Conservation (phyloP, 257 asterid species). For the Rauvolfia tetraphylla region DNA sequence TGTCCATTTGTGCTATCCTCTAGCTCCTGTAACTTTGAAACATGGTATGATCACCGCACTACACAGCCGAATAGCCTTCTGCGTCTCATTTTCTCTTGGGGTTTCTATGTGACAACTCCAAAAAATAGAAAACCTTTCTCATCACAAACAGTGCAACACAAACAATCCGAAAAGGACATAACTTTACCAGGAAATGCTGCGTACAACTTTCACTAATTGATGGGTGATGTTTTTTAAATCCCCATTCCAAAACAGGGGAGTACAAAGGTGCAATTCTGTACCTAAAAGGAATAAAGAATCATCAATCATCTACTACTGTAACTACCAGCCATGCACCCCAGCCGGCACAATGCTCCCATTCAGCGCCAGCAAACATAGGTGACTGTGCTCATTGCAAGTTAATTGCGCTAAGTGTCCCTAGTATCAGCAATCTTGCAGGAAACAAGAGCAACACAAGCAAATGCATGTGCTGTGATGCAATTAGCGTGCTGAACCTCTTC, state of each 20-base stretch:
- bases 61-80: neutral
- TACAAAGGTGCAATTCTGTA: conserved; percentile 22
- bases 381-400: conserved; percentile 29
- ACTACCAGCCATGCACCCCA: conserved; percentile 2
- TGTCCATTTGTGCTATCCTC: too few species aligned
- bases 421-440: conserved; percentile 59
- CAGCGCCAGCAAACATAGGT: conserved; percentile 1
- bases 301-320: conserved; percentile 33
- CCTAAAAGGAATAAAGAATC: conserved; percentile 60
- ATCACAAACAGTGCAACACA: too few species aligned
- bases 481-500: conserved; percentile 55
- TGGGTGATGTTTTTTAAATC: conserved; percentile 3
- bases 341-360: conserved; percentile 3
- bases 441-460: conserved; percentile 69
- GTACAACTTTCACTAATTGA: conserved; percentile 1
- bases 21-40: too few species aligned
- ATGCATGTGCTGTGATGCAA: conserved; percentile 80
- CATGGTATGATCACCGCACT: neutral
- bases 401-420: conserved; percentile 44
- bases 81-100: neutral
- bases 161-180: neutral
- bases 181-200: neutral
- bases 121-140: neutral
- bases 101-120: neutral
- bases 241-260: conserved; percentile 38